These are phyloP conservation scores for Endocladia muricata DNA, from an alignment of 31 red algal species.

Conservation along the genomic window DNA sequence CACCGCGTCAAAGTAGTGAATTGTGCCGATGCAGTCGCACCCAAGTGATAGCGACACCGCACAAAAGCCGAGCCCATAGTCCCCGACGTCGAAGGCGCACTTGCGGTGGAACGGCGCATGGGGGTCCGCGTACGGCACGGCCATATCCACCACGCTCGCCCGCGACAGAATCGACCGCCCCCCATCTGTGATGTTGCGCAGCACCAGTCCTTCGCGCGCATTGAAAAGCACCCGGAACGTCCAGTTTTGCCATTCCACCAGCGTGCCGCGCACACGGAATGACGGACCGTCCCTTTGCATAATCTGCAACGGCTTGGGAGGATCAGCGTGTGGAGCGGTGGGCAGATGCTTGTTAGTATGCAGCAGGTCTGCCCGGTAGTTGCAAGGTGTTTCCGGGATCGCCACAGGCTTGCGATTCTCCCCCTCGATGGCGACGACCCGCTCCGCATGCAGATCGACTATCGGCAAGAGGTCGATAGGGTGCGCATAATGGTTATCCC, in stretches of 20 bases:
- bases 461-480: slow-evolving; percentile 68
- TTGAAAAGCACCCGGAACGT: slow-evolving; percentile 72
- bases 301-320: slow-evolving; percentile 33
- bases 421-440: slow-evolving; percentile 49
- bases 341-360: slow-evolving; percentile 23
- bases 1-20: slow-evolving; percentile 74
- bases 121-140: slow-evolving; percentile 77
- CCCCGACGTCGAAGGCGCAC: slow-evolving; percentile 79
- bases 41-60: slow-evolving; percentile 68
- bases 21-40: slow-evolving; percentile 76
- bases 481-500: slow-evolving; percentile 89
- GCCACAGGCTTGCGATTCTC: slow-evolving; percentile 4
- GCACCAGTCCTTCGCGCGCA: slow-evolving; percentile 67
- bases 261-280: slow-evolving; percentile 31
- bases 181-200: slow-evolving; percentile 57
- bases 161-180: slow-evolving; percentile 53
- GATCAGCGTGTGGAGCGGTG: background rate
- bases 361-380: slow-evolving; percentile 47
- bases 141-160: slow-evolving; percentile 74
- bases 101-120: slow-evolving; percentile 65
- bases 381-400: slow-evolving; percentile 1
- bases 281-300: slow-evolving; percentile 70
- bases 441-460: slow-evolving; percentile 53
- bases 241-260: slow-evolving; percentile 78
- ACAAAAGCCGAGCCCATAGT: slow-evolving; percentile 78